Evolutionary conservation across 768 basidiomycete species (phyloP).

Genomic region (Amanita exitialis): DNA sequence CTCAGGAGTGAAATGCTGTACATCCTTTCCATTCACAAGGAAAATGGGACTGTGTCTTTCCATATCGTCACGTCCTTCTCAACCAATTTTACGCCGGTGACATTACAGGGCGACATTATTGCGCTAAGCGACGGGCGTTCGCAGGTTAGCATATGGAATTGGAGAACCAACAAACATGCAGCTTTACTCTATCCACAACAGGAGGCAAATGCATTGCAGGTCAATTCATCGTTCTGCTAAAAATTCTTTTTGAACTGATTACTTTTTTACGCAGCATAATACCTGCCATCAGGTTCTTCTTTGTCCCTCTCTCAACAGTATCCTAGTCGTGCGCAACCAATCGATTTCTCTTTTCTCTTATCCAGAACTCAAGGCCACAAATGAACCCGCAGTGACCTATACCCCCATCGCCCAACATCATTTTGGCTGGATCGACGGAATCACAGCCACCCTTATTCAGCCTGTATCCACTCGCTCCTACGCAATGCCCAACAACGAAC

Average conservation of each 20-base stretch:
- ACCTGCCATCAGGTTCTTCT: conserved; percentile 44
- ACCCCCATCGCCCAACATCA: conserved; percentile 32
- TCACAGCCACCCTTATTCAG: conserved; percentile 25
- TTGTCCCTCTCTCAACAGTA: conserved; percentile 20
- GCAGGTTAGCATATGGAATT: conserved; percentile 45
- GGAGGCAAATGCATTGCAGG: conserved; percentile 20
- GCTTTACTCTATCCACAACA: conserved; percentile 28
- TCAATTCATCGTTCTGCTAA: conserved; percentile 9
- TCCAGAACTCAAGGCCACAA: conserved; percentile 24
- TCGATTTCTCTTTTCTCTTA: conserved; percentile 46
- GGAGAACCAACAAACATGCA: conserved; percentile 37
- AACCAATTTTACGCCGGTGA: conserved; percentile 35
- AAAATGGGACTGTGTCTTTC: conserved; percentile 15
- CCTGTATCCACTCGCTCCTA: conserved; percentile 1
- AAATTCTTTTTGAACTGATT: conserved; percentile 5
- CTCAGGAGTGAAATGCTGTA: conserved; percentile 22
- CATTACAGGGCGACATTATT: conserved; percentile 39
- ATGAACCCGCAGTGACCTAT: conserved; percentile 16
- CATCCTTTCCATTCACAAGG: conserved; percentile 18
- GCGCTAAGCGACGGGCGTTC: conserved; percentile 43
- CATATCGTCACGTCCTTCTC: conserved; percentile 22
- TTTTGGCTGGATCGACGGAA: conserved; percentile 63
- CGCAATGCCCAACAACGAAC: background rate
- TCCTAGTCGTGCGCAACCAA: conserved; percentile 51
- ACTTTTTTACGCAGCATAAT: conserved; percentile 26